Conservation (phyloP, 768 basidiomycete genomes). For the Russula sp. region DNA sequence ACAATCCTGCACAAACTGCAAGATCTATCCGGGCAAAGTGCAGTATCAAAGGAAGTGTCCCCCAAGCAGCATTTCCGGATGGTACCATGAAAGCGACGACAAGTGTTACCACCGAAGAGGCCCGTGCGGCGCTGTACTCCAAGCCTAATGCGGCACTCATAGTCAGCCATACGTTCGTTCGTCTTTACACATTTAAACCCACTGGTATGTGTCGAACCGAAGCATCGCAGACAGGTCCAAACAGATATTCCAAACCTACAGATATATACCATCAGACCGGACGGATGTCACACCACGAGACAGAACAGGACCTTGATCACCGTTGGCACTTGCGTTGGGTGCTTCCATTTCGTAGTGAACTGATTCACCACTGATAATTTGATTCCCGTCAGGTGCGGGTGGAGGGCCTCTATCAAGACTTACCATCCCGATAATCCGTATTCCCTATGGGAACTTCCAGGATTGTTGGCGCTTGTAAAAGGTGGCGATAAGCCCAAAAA, state of each 20-base stretch:
- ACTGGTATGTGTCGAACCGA: constrained; percentile 23
- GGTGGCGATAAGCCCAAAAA: neutral
- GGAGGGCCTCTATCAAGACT: neutral
- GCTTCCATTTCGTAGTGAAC: constrained; percentile 23
- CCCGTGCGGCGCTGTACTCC: constrained; percentile 15
- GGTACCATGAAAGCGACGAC: constrained; percentile 27
- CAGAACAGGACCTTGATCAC: constrained; percentile 14
- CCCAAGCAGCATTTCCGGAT: constrained; percentile 23
- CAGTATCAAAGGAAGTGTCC: constrained; percentile 12
- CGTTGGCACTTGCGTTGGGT: constrained; percentile 15
- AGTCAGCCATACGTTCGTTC: neutral
- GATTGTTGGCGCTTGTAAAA: constrained; percentile 15
- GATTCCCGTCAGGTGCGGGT: neutral
- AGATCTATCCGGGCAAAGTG: constrained; percentile 13
- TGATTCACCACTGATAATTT: constrained; percentile 19
- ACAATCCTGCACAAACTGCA: constrained; percentile 26
- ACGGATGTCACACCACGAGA: neutral
- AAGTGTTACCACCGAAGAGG: constrained; percentile 16
- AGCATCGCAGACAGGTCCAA: constrained; percentile 7
- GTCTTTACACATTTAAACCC: neutral
- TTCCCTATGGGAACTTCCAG: constrained; percentile 12
- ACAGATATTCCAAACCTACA: constrained; percentile 25
- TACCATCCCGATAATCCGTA: constrained; percentile 13
- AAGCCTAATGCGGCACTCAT: constrained; percentile 10
- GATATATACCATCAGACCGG: neutral